Evolutionary conservation across 208 protist species (phyloP), one percentile per base, ranked within the genome.

Genomic region (Novymonas esmeraldas): DNA sequence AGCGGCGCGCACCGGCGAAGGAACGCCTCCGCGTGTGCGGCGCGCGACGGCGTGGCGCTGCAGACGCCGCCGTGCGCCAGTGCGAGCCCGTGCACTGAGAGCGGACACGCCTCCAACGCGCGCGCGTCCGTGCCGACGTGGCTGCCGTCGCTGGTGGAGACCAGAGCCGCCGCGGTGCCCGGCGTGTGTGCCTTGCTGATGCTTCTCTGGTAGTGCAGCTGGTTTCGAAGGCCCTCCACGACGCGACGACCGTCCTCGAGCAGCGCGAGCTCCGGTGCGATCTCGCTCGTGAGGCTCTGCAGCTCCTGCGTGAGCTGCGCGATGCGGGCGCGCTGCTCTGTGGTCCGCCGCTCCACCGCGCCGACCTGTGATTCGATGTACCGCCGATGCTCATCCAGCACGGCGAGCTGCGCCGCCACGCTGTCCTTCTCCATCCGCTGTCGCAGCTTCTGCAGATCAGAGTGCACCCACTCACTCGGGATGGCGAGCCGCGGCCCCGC

Each of bases 391-490:
- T 44, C 31, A 38, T 79, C 74, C 29, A 94, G 51, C 16, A 60
- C 29, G 11, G 73, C 58, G 38, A 94, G 36, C 4, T 80, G 78
- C 24, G 45, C 46, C 0, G 14, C 33, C 4, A 59, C 28, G 18
- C 44, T 31, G 29, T 41, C 33, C 13, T 34, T 41, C 36, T 74
- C 68, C 9, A 65, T 68, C 24, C 81, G 68, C 3, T 44, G 34
- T 46, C 83, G 34, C 31, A 82, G 78, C 50, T 76, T 70, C 36
- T 72, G 79, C 45, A 95, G 49, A 49, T 84, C 81, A 2, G 80
- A 77, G 61, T 95, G 89, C 72, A 93, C 75, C 89, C 89, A 95
- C 39, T 56, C 48, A 5, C 58, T 34, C 3, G 64, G n/a, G 13
- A 78, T 54, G 18, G 51, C 0, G 26, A 58, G 62, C 2, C 44